Conservation (phyloP, 2,329 filamentous ascomycete genomes). For the Ascochyta pisi region DNA sequence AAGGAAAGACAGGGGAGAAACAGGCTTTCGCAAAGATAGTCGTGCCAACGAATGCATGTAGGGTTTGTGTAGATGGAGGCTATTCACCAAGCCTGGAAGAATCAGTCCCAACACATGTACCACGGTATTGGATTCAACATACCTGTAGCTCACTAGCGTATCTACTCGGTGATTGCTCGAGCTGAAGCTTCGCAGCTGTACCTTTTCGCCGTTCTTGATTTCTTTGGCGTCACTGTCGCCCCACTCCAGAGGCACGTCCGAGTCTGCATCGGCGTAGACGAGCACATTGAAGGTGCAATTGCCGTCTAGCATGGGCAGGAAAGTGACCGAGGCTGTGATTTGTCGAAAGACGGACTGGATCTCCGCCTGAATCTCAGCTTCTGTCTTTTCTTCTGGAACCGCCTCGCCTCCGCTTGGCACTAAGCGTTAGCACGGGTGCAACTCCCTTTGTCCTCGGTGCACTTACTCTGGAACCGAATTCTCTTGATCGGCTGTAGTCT, state of each 20-base stretch:
- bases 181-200: slow-evolving; percentile 94
- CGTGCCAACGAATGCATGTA: slow-evolving; percentile 11
- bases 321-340: slow-evolving; percentile 97
- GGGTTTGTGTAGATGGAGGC: slow-evolving; percentile 5
- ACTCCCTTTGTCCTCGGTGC: neutral
- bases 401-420: slow-evolving; percentile 31
- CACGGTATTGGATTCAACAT: slow-evolving; percentile 19
- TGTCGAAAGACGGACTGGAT: slow-evolving; percentile 97
- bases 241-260: slow-evolving; percentile 97
- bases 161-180: slow-evolving; percentile 94
- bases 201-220: slow-evolving; percentile 91
- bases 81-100: slow-evolving; percentile 15
- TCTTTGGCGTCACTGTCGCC: slow-evolving; percentile 98
- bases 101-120: slow-evolving; percentile 21
- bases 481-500: slow-evolving; percentile 69
- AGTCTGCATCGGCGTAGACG: slow-evolving; percentile 96
- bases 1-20: slow-evolving; percentile 9
- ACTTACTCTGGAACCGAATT: slow-evolving; percentile 66
- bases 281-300: slow-evolving; percentile 99
- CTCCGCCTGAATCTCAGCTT: slow-evolving; percentile 91
- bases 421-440: slow-evolving; percentile 28
- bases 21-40: slow-evolving; percentile 12
- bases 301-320: slow-evolving; percentile 89
- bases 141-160: slow-evolving; percentile 90
- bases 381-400: slow-evolving; percentile 73